Evolutionary conservation across 2,329 filamentous ascomycete genomes (phyloP).

Genomic region (Fusarium longipes): DNA sequence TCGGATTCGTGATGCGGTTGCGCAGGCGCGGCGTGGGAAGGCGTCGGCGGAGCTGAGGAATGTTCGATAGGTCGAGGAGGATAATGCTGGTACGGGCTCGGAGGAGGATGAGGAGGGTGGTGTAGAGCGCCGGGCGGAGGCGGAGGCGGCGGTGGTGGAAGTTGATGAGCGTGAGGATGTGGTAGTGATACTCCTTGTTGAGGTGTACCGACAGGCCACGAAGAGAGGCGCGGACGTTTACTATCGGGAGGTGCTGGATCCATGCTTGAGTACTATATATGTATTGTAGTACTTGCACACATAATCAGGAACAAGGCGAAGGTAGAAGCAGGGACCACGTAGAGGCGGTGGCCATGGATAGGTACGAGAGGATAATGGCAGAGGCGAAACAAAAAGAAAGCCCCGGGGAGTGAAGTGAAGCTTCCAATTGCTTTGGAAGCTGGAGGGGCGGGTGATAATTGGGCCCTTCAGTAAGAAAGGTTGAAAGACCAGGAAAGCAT

Average conservation of each 20-base stretch:
- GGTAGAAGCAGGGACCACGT: slow-evolving; percentile 54
- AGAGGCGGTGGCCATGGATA: slow-evolving; percentile 52
- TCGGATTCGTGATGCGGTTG: slow-evolving; percentile 58
- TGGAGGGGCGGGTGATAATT: slow-evolving; percentile 47
- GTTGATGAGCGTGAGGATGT: slow-evolving; percentile 48
- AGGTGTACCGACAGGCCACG: slow-evolving; percentile 61
- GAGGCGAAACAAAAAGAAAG: slow-evolving; percentile 44
- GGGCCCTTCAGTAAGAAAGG: slow-evolving; percentile 48
- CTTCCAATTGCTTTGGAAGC: slow-evolving; percentile 46
- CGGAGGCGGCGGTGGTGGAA: slow-evolving; percentile 48
- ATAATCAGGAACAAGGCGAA: slow-evolving; percentile 53
- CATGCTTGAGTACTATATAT: slow-evolving; percentile 63
- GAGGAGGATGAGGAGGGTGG: slow-evolving; percentile 46
- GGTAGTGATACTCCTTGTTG: slow-evolving; percentile 62
- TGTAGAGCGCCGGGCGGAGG: slow-evolving; percentile 45
- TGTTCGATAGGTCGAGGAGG: slow-evolving; percentile 50
- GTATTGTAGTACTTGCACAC: slow-evolving; percentile 51
- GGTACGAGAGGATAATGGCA: slow-evolving; percentile 42
- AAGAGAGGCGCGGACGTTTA: slow-evolving; percentile 68
- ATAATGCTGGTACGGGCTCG: slow-evolving; percentile 57
- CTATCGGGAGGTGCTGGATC: slow-evolving; percentile 68
- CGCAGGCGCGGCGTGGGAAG: slow-evolving; percentile 47
- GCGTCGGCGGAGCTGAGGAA: slow-evolving; percentile 47
- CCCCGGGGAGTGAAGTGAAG: slow-evolving; percentile 46
- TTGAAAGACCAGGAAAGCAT: slow-evolving; percentile 46